Percentiles rank a stretch among this genome's conserved stretches.
Conservation (phyloP, 1,284 basidiomycete species). For the Phylloboletellus chloephorus region DNA sequence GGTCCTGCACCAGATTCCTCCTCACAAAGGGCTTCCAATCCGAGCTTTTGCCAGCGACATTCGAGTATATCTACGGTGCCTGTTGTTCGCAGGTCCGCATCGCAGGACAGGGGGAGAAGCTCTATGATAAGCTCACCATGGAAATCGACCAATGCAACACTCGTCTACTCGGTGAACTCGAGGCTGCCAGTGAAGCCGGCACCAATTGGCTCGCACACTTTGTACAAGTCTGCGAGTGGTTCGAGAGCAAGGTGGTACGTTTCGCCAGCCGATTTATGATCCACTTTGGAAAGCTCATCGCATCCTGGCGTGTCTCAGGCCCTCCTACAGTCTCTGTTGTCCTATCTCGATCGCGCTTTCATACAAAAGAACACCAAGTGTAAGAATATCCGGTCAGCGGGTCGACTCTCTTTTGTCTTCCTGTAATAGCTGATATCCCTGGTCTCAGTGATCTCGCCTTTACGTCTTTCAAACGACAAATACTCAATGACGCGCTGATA, state of each 20-base stretch:
- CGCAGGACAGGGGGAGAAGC: constrained; percentile 45
- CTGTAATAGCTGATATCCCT: constrained; percentile 1
- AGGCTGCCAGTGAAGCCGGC: constrained; percentile 21
- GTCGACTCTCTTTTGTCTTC: not conserved
- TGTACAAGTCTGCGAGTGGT: constrained; percentile 53
- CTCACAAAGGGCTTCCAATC: constrained; percentile 34
- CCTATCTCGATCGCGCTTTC: constrained; percentile 61
- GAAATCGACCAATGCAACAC: constrained; percentile 50
- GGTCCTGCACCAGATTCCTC: constrained; percentile 40
- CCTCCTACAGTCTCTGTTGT: constrained; percentile 51
- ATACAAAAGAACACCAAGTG: constrained; percentile 36
- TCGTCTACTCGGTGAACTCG: constrained; percentile 37
- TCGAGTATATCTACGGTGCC: constrained; percentile 51
- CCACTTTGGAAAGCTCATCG: not conserved
- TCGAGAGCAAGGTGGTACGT: constrained; percentile 57
- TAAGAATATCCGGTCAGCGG: constrained; percentile 40
- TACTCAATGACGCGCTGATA: constrained; percentile 50
- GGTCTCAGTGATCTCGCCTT: constrained; percentile 48
- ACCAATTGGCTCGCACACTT: constrained; percentile 50
- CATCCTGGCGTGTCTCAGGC: constrained; percentile 31
- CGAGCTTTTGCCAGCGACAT: constrained; percentile 40
- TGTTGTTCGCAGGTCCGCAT: constrained; percentile 51
- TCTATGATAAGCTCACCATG: constrained; percentile 48
- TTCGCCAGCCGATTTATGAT: constrained; percentile 3
- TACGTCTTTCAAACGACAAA: constrained; percentile 40